Evolutionary conservation across 345 rosid genomes (phyloP).

Genomic region (Salix udensis): DNA sequence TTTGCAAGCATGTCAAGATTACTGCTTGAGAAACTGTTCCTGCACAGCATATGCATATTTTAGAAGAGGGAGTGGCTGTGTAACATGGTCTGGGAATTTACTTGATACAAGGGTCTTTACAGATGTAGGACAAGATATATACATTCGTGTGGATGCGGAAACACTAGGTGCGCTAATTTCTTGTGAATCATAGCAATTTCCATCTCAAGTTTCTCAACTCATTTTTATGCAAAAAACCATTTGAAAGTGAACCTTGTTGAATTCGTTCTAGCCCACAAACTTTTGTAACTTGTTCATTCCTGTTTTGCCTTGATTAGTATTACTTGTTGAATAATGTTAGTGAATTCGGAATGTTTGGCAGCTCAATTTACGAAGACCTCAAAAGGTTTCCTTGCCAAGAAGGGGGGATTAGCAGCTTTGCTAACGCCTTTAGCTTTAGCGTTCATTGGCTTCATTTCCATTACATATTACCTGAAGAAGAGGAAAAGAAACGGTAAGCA

Average conservation of each 20-base stretch:
- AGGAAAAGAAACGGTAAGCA: neutral
- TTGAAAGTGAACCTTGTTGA: neutral
- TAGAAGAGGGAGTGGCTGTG: neutral
- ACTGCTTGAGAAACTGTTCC: slow-evolving; percentile 8
- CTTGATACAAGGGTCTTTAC: neutral
- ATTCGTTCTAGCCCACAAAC: neutral
- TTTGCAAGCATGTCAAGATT: neutral
- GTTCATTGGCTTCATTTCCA: neutral
- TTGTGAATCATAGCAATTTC: neutral
- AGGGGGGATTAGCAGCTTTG: neutral
- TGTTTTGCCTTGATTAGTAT: neutral
- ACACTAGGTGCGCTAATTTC: neutral
- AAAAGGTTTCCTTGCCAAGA: neutral
- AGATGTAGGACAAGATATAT: neutral
- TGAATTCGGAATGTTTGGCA: neutral
- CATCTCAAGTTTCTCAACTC: neutral
- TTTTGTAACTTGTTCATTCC: neutral
- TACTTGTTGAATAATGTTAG: too few relatives aligned
- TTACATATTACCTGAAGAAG: neutral
- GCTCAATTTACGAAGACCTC: neutral
- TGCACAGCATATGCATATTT: neutral
- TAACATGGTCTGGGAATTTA: slow-evolving; percentile 9
- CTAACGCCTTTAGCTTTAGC: neutral
- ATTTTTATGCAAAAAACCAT: neutral
- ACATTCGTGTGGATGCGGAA: neutral